Evolutionary conservation across 73 alveolate genomes (phyloP).

Genomic region (Tetrahymena elliotti): DNA sequence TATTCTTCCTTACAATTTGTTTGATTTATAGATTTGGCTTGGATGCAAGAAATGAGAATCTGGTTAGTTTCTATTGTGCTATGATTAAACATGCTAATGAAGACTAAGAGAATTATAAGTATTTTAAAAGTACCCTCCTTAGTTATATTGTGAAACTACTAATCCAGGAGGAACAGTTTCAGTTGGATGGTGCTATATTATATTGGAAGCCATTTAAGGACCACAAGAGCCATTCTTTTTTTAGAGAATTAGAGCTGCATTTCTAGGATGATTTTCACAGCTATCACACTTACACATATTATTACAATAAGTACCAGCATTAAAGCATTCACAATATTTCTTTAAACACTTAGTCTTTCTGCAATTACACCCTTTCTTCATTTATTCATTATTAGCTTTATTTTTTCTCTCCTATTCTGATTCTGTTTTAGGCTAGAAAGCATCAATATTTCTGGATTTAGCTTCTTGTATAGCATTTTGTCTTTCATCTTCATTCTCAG

Average conservation of each 20-base stretch:
- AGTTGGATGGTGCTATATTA: neutral
- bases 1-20: neutral
- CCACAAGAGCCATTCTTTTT: neutral
- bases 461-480: neutral
- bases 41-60: neutral
- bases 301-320: constrained; percentile 69
- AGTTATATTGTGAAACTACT: neutral
- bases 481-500: constrained; percentile 43
- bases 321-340: constrained; percentile 92
- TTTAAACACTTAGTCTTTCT: constrained; percentile 84
- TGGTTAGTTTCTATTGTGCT: neutral
- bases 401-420: neutral
- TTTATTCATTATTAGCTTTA: neutral
- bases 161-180: neutral
- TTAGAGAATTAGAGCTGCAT: neutral
- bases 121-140: neutral
- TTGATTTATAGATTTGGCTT: neutral
- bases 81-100: neutral
- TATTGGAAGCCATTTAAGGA: neutral
- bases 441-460: neutral
- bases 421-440: neutral
- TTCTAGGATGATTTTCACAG: neutral
- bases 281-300: neutral
- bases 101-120: neutral
- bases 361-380: constrained; percentile 67